Evolutionary conservation across 805 yeast species (phyloP), one percentile per base, ranked within the genome.

Genomic region (Saccharomycopsis oosterbeekiorum): DNA sequence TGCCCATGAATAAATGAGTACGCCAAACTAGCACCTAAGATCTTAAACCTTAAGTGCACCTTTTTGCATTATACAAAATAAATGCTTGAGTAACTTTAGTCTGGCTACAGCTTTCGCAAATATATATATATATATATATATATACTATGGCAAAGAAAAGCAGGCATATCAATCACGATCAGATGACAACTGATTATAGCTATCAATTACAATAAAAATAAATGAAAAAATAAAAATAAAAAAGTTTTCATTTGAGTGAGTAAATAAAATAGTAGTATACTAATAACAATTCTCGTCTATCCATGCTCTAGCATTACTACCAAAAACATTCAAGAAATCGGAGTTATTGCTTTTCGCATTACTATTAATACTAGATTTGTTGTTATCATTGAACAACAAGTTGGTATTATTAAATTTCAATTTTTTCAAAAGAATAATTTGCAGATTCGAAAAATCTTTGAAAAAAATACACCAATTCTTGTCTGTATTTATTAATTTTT

Each of bases 391-490:
- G n/a, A 47, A 47, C n/a, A 47, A 47, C 12, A 47, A 47, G 21
- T 47, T 47, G 2, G 53, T 47, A 24, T 47, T 21, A 47, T 47
- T 47, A 47, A 47, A 47, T 10, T 47, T 24, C 21, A 47, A 34
- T 47, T 47, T 47, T 26, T 47, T 47, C 53, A 47, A 47, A 21
- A 47, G 53, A 47, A 47, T 47, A 21, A 47, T 34, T 24, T 47
- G 53, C 53, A 47, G 53, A 47, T 47, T 58, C 29, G 26, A 41
- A 21, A 56, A 56, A 8, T 41, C 17, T 40, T 37, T 59, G 26
- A 39, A 61, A 29, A 61, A 63, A n/a, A 63, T 59, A 64, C 65
- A 63, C 65, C 65, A 63, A 42, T 61, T 59, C 39, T 63, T 63
- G n/a, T 61, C 62, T 11, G 65, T 63, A 47, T 57, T 63, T 12